A percentile compares a stretch with the other conserved stretches of the same genome.
Evolutionary conservation across 345 rosid species (phyloP).

Genomic region (Ricinus communis): DNA sequence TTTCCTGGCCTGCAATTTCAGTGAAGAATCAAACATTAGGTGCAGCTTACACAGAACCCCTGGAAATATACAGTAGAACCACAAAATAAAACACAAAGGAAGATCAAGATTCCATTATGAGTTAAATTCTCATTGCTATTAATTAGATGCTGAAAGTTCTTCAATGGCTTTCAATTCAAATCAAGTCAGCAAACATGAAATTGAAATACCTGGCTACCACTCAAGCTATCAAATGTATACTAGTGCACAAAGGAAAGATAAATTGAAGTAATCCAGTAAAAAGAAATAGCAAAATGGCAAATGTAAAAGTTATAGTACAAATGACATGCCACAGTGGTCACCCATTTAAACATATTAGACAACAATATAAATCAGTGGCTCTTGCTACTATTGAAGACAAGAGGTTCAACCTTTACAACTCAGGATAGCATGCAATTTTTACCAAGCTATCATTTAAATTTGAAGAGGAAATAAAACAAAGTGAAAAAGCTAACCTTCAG

Average conservation of each 20-base stretch:
- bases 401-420: not conserved
- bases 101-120: not conserved
- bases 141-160: not conserved
- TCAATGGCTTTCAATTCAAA: no score
- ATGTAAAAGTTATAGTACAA: not conserved
- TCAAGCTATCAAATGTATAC: not conserved
- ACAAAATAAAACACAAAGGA: not conserved
- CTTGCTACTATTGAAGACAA: not conserved
- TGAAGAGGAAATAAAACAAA: not conserved
- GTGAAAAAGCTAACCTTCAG: constrained; percentile 38
- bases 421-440: not conserved
- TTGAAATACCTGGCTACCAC: not conserved
- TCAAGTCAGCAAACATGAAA: not conserved
- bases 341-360: not conserved
- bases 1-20: constrained; percentile 46
- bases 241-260: not conserved
- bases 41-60: not conserved
- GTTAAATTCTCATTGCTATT: not conserved
- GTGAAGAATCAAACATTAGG: constrained; percentile 23
- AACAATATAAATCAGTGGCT: not conserved
- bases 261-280: not conserved
- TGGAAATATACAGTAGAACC: not conserved
- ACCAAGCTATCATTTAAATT: not conserved
- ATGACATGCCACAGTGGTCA: not conserved
- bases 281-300: not conserved